Base-by-base conservation (phyloP, 2,329 filamentous ascomycete genomes). In the Talaromyces piceae region DNA sequence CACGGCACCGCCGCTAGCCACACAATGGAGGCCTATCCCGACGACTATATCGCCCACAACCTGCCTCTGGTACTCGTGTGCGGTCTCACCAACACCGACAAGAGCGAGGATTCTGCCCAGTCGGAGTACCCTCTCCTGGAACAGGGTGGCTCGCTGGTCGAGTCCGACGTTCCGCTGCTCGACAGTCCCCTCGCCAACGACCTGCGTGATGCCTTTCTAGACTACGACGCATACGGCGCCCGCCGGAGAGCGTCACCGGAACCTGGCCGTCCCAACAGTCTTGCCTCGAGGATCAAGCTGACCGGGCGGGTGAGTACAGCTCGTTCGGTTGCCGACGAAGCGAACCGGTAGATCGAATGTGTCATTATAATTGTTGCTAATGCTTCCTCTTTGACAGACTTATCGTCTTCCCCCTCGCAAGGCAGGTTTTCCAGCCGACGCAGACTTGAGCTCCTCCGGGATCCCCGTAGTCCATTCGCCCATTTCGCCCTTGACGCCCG, bases 401-500 rank as follows among this genome's bases (percentile, higher is more conserved):
- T 83, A 78, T 63, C 75, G 71, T 52, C 71, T 85, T 13, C 82
- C 82, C 22, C 77, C 81, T 13, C 76, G 77, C 54, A 85, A 85
- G 70, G 82, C 82, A 56, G 74, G 78, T 52, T 79, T 80, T 44
- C 77, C 80, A 30, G 70, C 75, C n/a, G 67, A 71, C 41, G 77
- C 76, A 46, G 72, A 72, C 47, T 64, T 74, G 47, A 74, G 73
- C 78, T 53, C 77, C 16, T 46, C 52, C 33, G 37, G 45, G 25
- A 44, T 45, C 11, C 49, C 77, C 53, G 73, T 83, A n/a, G 73
- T 95, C 4, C 91, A 97, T 68, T 97, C 93, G 11, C 88, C 91
- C 1, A 83, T 95, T 58, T 97, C 93, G 2, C 93, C 91, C 1
- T 77, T 97, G 26, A 93, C 87, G 33, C 90, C 91, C 3, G 79